These are phyloP conservation scores for Spergularia marina DNA, from an alignment of 148 eudicot species.

Conservation along the genomic window DNA sequence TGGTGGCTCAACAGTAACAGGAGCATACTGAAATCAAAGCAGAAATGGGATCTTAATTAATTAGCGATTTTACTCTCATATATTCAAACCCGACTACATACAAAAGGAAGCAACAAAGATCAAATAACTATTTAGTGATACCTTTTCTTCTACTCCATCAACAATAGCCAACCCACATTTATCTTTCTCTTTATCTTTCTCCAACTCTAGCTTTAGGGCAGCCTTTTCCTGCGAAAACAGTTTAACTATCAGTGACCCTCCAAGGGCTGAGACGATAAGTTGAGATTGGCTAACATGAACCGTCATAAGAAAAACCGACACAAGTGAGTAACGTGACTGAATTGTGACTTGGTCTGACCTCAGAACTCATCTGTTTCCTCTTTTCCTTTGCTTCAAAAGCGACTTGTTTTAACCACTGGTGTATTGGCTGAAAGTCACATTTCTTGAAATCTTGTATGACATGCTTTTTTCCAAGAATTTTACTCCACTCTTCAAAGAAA, in stretches of 20 bases:
- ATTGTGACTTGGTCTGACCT: background rate
- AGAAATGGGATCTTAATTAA: background rate
- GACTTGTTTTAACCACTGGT: background rate
- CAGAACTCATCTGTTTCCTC: background rate
- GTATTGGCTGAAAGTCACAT: conserved; percentile 7
- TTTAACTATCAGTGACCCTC: background rate
- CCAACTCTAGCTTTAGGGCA: conserved; percentile 54
- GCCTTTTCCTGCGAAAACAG: conserved; percentile 61
- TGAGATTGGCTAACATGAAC: background rate
- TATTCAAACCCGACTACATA: too few species aligned
- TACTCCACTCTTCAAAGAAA: conserved; percentile 8
- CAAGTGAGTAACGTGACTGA: too few species aligned
- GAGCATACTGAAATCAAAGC: conserved; percentile 61
- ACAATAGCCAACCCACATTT: conserved; percentile 82
- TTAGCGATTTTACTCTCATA: too few species aligned
- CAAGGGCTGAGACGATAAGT: background rate
- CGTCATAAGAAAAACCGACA: too few species aligned
- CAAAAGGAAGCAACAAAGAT: too few species aligned
- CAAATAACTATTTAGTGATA: background rate
- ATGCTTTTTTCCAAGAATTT: conserved; percentile 1
- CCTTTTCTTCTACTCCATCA: conserved; percentile 80
- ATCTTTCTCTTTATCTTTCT: conserved; percentile 42
- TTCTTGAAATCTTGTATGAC: conserved; percentile 1
- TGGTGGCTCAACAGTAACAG: conserved; percentile 64
- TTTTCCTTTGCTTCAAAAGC: background rate